Percentiles rank a stretch among this genome's conserved stretches.
phyloP scores from a whole-genome alignment of 352 stramenopile genomes.

The Globisporangium okanoganense region DNA sequence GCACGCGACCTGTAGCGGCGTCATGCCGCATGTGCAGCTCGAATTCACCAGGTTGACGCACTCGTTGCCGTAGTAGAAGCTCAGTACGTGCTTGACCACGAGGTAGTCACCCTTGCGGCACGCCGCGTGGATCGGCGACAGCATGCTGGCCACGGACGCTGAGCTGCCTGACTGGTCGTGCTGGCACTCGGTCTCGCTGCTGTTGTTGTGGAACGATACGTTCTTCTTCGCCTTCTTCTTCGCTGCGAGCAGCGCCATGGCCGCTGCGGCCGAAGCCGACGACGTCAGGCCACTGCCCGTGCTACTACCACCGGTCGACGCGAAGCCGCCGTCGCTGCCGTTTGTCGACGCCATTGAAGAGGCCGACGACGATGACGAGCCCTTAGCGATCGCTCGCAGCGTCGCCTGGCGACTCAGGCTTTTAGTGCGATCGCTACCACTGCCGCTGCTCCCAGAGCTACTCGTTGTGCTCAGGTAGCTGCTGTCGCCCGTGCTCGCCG shows the following conservation, averaged over 20 bases:
- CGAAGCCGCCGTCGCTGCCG: slow-evolving; percentile 11
- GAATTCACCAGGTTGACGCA: slow-evolving; percentile 66
- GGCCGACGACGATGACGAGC: slow-evolving; percentile 13
- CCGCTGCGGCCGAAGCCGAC: neutral
- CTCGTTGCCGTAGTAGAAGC: slow-evolving; percentile 60
- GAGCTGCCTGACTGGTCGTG: slow-evolving; percentile 18
- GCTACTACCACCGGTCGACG: slow-evolving; percentile 14
- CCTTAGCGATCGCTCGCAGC: slow-evolving; percentile 21
- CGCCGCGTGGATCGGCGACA: slow-evolving; percentile 65
- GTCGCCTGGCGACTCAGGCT: slow-evolving; percentile 17
- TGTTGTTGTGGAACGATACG: slow-evolving; percentile 49
- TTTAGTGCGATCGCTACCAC: neutral
- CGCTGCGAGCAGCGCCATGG: slow-evolving; percentile 7
- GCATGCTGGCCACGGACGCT: slow-evolving; percentile 21
- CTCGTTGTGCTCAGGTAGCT: slow-evolving; percentile 17
- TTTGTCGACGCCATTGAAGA: slow-evolving; percentile 17
- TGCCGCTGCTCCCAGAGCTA: slow-evolving; percentile 7
- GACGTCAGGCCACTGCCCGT: slow-evolving; percentile 1
- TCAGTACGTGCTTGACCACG: slow-evolving; percentile 66
- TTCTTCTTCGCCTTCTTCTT: slow-evolving; percentile 51
- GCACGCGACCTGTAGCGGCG: slow-evolving; percentile 66
- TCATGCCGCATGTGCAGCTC: slow-evolving; percentile 59
- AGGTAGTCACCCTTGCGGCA: slow-evolving; percentile 53
- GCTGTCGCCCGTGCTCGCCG: slow-evolving; percentile 15
- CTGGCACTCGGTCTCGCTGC: slow-evolving; percentile 16